These are phyloP conservation scores for Eutrema heterophyllum DNA, from an alignment of 345 rosid species.

Conservation along the genomic window DNA sequence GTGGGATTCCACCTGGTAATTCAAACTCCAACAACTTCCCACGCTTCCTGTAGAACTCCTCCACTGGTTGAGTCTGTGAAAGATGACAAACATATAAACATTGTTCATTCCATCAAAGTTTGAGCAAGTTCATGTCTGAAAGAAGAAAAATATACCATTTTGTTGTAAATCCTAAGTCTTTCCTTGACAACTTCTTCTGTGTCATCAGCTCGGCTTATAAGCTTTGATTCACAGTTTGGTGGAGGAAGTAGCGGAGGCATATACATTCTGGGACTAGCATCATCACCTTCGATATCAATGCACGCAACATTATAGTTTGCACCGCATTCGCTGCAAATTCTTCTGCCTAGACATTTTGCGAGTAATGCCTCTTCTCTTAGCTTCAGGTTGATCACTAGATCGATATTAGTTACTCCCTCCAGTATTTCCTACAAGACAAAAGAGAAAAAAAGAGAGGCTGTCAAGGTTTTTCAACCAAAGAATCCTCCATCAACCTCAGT, in stretches of 20 bases:
- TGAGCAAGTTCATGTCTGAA: background rate
- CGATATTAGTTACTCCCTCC: constrained; percentile 78
- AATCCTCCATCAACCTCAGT: background rate
- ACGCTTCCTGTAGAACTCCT: constrained; percentile 71
- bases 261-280: constrained; percentile 72
- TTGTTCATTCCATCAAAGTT: background rate
- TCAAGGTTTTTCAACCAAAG: background rate
- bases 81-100: background rate
- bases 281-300: constrained; percentile 77
- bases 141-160: constrained; percentile 43
- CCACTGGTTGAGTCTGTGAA: constrained; percentile 73
- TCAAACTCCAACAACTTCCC: constrained; percentile 83
- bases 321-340: constrained; percentile 89
- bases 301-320: constrained; percentile 83
- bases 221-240: constrained; percentile 74
- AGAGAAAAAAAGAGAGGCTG: background rate
- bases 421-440: constrained; percentile 64
- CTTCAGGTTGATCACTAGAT: constrained; percentile 80
- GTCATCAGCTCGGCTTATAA: constrained; percentile 83
- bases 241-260: constrained; percentile 99
- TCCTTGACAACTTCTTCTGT: constrained; percentile 87
- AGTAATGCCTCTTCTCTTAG: constrained; percentile 84
- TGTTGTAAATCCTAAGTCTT: constrained; percentile 71
- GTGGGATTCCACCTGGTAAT: constrained; percentile 96
- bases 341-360: constrained; percentile 93